Evolutionary conservation across 331 rosid genomes (phyloP).

Genomic region (Quercus tomentella): DNA sequence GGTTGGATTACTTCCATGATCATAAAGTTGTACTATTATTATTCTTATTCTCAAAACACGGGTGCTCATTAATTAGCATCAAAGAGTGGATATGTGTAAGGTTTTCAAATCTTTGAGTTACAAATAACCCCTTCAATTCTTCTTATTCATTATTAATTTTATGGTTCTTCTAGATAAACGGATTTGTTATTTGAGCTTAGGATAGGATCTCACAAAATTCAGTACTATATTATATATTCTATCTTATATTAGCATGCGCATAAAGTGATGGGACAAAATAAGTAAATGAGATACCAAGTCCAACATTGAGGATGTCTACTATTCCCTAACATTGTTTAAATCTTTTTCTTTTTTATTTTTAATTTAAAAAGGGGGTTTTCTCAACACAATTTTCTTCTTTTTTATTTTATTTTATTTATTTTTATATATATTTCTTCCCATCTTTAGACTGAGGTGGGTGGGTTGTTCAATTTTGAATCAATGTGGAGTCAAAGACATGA

Average conservation of each 20-base stretch:
- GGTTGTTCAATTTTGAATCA: constrained; percentile 2
- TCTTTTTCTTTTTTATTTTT: constrained; percentile 1
- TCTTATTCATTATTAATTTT: constrained; percentile 1
- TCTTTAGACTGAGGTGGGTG: background rate
- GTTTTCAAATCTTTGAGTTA: background rate
- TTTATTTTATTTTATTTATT: background rate
- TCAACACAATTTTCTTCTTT: background rate
- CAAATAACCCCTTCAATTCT: background rate
- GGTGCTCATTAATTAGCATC: background rate
- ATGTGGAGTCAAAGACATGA: background rate
- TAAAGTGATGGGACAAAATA: constrained; percentile 56
- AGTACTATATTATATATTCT: background rate
- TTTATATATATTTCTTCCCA: background rate
- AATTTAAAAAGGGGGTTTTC: background rate
- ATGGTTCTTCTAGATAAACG: constrained; percentile 34
- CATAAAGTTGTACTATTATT: constrained; percentile 20
- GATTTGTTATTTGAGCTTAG: constrained; percentile 3
- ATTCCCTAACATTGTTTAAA: constrained; percentile 11
- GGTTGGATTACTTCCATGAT: constrained; percentile 25
- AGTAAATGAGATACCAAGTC: constrained; percentile 12
- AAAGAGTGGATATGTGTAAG: background rate
- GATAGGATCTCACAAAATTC: constrained; percentile 8
- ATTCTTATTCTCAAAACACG: constrained; percentile 2
- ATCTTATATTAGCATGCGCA: constrained; percentile 56
- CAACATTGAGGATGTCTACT: constrained; percentile 2